These are phyloP conservation scores for Entomortierella beljakovae DNA, from an alignment of 192 early-diverging fungal genomes.

Conservation along the genomic window DNA sequence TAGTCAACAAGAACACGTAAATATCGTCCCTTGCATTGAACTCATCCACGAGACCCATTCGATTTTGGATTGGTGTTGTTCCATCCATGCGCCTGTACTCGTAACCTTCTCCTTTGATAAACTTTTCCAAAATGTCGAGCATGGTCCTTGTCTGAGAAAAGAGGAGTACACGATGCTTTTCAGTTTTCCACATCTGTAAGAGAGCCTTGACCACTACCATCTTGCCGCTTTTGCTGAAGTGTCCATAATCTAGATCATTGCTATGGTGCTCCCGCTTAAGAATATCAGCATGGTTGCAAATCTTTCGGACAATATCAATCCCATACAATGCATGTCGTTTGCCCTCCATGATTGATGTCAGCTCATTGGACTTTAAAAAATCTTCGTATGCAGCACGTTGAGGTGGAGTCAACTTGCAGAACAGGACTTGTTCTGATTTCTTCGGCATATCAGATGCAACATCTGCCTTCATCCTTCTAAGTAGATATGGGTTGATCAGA, in stretches of 20 bases:
- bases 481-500: slow-evolving; percentile 92
- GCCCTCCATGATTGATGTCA: slow-evolving; percentile 81
- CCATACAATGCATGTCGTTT: slow-evolving; percentile 87
- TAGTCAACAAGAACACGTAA: slow-evolving; percentile 96
- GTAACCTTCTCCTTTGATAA: slow-evolving; percentile 69
- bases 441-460: slow-evolving; percentile 91
- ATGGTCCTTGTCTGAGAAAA: slow-evolving; percentile 96
- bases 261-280: slow-evolving; percentile 49
- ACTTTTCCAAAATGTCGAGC: slow-evolving; percentile 92
- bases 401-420: slow-evolving; percentile 84
- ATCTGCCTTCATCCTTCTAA: slow-evolving; percentile 93
- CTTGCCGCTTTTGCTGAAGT: slow-evolving; percentile 81
- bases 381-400: slow-evolving; percentile 80
- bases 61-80: slow-evolving; percentile 87
- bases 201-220: slow-evolving; percentile 89
- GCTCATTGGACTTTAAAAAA: slow-evolving; percentile 80
- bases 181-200: slow-evolving; percentile 86
- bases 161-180: slow-evolving; percentile 88
- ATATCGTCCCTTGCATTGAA: slow-evolving; percentile 77
- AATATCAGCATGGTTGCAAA: slow-evolving; percentile 97
- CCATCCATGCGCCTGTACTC: slow-evolving; percentile 95
- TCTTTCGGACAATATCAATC: slow-evolving; percentile 94
- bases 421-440: slow-evolving; percentile 93
- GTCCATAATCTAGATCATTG: slow-evolving; percentile 70
- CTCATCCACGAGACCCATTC: slow-evolving; percentile 87